Conservation (phyloP, 768 basidiomycete species). For the Leucocoprinus birnbaumii region DNA sequence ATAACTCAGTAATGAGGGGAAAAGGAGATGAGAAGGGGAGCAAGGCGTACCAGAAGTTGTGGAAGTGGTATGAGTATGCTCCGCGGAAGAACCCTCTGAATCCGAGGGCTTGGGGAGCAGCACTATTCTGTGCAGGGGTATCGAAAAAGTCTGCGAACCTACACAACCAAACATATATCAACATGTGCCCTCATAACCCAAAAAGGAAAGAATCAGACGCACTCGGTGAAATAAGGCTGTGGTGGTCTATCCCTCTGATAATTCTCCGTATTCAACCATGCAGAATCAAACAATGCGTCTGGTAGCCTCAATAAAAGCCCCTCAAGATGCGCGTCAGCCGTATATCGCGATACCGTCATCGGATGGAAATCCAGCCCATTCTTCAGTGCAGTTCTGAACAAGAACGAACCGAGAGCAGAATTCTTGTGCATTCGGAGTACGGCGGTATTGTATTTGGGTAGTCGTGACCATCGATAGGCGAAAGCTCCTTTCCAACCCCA, state of each 20-base stretch:
- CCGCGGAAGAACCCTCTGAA: conserved; percentile 93
- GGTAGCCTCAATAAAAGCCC: conserved; percentile 77
- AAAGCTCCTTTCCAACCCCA: conserved; percentile 96
- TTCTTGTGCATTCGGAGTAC: conserved; percentile 85
- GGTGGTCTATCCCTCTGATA: conserved; percentile 90
- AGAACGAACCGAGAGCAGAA: conserved; percentile 85
- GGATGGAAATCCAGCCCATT: conserved; percentile 95
- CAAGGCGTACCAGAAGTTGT: conserved; percentile 77
- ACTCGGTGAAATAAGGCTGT: conserved; percentile 90
- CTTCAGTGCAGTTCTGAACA: conserved; percentile 89
- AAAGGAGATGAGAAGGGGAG: not conserved
- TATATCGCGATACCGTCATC: conserved; percentile 85
- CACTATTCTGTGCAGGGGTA: conserved; percentile 64
- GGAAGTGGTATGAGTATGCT: conserved; percentile 92
- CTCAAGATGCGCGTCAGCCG: conserved; percentile 78
- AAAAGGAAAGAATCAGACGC: conserved; percentile 2
- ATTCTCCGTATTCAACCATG: conserved; percentile 91
- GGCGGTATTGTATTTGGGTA: conserved; percentile 92
- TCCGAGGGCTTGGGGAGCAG: conserved; percentile 79
- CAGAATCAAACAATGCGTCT: conserved; percentile 91
- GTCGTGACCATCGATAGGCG: conserved; percentile 91
- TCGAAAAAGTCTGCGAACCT: conserved; percentile 86
- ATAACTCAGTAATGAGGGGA: not conserved
- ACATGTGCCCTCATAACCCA: not conserved
- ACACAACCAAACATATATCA: conserved; percentile 8